phyloP scores from a whole-genome alignment of 1,284 basidiomycete genomes.

The Trichosporon coremiiforme region DNA sequence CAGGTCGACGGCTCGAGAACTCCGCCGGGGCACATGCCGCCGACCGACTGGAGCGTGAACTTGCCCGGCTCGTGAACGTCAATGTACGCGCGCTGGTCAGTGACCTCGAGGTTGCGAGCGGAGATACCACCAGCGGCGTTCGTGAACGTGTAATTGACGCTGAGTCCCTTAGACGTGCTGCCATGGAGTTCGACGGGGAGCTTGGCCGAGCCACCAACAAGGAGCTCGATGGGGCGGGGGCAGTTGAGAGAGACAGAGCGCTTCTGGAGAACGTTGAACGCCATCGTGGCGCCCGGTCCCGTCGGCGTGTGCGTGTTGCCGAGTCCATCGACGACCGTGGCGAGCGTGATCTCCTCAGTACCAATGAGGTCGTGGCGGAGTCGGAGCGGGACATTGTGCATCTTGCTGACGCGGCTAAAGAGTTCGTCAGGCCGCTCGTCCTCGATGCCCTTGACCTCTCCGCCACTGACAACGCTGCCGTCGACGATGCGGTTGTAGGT shows the following conservation, averaged over 20 bases:
- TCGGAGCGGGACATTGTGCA: conserved; percentile 47
- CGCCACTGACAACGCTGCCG: conserved; percentile 61
- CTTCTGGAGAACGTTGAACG: conserved; percentile 73
- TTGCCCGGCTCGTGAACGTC: conserved; percentile 71
- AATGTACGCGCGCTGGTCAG: conserved; percentile 60
- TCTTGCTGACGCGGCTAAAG: conserved; percentile 42
- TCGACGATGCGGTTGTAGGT: conserved; percentile 66
- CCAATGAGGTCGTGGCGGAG: conserved; percentile 47
- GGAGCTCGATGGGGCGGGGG: conserved; percentile 70
- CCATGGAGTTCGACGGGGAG: conserved; percentile 40
- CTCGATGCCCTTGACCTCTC: conserved; percentile 81
- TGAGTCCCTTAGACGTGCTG: conserved; percentile 27
- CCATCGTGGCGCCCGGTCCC: conserved; percentile 57
- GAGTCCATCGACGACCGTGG: conserved; percentile 56
- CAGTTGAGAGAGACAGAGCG: conserved; percentile 74
- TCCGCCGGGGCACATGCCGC: conserved; percentile 76
- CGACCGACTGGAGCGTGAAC: conserved; percentile 73
- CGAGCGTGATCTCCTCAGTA: conserved; percentile 56
- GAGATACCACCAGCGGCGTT: conserved; percentile 25
- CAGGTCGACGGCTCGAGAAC: conserved; percentile 79
- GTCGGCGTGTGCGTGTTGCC: conserved; percentile 57
- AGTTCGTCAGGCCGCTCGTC: conserved; percentile 51
- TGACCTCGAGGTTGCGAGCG: conserved; percentile 56
- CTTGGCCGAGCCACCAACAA: conserved; percentile 59
- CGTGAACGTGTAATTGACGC: conserved; percentile 38